Evolutionary conservation across 352 stramenopile genomes (phyloP).

Genomic region (Globisporangium spiculum): DNA sequence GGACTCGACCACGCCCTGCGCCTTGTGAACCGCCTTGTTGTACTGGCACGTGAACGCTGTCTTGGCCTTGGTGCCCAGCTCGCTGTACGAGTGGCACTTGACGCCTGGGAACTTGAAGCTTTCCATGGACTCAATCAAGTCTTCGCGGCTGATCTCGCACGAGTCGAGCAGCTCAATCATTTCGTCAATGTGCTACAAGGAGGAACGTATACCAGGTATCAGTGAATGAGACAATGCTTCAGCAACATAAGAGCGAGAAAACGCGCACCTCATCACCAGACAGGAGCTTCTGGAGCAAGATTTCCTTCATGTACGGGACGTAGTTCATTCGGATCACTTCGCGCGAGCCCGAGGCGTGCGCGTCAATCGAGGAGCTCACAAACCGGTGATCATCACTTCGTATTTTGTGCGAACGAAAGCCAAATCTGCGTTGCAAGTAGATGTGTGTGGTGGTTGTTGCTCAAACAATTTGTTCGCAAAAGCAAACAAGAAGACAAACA

Average conservation of each 20-base stretch:
- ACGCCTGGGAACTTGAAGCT: constrained; percentile 81
- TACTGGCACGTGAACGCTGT: constrained; percentile 93
- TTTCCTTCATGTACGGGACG: constrained; percentile 88
- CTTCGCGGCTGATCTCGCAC: constrained; percentile 96
- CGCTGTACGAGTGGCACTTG: constrained; percentile 68
- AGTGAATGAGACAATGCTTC: not conserved
- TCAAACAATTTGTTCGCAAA: no score
- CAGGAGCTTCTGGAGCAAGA: constrained; percentile 77
- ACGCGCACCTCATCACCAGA: constrained; percentile 63
- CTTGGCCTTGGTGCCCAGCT: constrained; percentile 90
- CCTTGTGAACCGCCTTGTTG: constrained; percentile 92
- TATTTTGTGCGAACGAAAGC: no score
- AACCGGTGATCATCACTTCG: no score
- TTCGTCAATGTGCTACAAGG: constrained; percentile 69
- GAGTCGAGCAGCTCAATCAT: constrained; percentile 95
- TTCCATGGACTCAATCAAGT: constrained; percentile 97
- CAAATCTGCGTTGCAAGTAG: no score
- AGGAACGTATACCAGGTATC: not conserved
- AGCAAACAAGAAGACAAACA: no score
- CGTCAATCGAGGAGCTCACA: not conserved
- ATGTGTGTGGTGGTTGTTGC: no score
- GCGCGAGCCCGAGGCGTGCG: constrained; percentile 78
- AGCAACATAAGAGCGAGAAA: not conserved
- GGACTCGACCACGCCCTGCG: constrained; percentile 91
- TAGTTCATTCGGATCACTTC: constrained; percentile 89